A percentile compares a stretch with the other conserved stretches of the same genome.
phyloP scores from a whole-genome alignment of 176 grass and related monocot species.

The Carex pumila region DNA sequence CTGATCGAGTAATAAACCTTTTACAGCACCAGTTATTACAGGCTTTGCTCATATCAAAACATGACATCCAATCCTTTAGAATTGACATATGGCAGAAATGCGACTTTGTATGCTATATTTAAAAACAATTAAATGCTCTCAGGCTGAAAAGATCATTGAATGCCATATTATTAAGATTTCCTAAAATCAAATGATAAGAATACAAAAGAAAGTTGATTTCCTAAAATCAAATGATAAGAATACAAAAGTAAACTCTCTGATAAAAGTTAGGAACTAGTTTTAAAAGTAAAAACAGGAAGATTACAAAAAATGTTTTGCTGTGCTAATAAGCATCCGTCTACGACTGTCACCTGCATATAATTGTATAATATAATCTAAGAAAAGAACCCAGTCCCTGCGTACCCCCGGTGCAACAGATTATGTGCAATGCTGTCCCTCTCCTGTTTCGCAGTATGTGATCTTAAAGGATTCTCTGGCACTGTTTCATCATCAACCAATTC shows the following conservation, averaged over 20 bases:
- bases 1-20: not conserved
- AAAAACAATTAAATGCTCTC: no score
- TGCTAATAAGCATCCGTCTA: not conserved
- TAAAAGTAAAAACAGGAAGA: not conserved
- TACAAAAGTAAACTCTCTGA: no score
- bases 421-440: constrained; percentile 81
- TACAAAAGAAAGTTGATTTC: no score
- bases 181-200: no score
- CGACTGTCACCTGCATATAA: not conserved
- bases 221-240: no score
- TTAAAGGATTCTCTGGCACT: constrained; percentile 53
- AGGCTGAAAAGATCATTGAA: no score
- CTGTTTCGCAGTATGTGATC: constrained; percentile 38
- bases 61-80: no score
- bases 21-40: not conserved
- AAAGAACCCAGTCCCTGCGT: constrained; percentile 80
- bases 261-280: no score
- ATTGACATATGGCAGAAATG: no score
- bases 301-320: not conserved
- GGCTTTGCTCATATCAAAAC: not conserved
- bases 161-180: no score
- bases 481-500: constrained; percentile 69
- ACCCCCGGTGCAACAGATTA: constrained; percentile 81
- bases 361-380: constrained; percentile 8
- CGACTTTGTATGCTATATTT: no score